phyloP scores from a whole-genome alignment of 306 rosid species.

The Mimosa bimucronata region DNA sequence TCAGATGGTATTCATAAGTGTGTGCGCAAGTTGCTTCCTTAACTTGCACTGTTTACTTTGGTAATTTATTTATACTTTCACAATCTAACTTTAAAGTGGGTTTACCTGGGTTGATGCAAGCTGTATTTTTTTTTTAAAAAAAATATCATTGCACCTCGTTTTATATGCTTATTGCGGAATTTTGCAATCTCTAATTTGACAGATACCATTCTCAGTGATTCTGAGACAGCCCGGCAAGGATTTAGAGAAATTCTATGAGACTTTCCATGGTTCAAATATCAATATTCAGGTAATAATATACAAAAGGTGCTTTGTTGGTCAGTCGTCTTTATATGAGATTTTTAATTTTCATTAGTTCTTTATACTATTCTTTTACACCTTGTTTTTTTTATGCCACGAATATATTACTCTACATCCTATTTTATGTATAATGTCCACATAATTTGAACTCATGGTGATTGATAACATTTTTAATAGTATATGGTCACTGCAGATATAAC shows the following conservation, averaged over 20 bases:
- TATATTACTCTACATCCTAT: neutral
- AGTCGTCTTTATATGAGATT: constrained; percentile 13
- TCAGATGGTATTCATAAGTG: neutral
- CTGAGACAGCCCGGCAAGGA: constrained; percentile 62
- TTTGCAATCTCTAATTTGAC: constrained; percentile 37
- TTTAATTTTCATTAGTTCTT: constrained; percentile 3
- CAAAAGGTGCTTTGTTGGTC: constrained; percentile 22
- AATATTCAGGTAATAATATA: constrained; percentile 71
- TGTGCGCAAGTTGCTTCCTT: neutral
- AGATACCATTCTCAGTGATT: constrained; percentile 83
- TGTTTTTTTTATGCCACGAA: constrained; percentile 3
- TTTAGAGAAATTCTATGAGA: constrained; percentile 74
- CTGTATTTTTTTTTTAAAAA: neutral
- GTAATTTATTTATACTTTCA: constrained; percentile 12
- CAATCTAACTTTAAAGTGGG: neutral
- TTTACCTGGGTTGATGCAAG: neutral
- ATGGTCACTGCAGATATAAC: constrained; percentile 73
- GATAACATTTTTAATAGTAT: constrained; percentile 65
- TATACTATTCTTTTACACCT: neutral
- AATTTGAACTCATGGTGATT: constrained; percentile 43
- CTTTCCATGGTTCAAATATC: constrained; percentile 89
- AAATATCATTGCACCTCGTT: constrained; percentile 20
- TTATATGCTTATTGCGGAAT: constrained; percentile 14
- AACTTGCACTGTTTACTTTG: neutral
- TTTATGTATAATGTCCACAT: neutral